Conservation (phyloP, 306 rosid species). For the Amphicarpaea edgeworthii region DNA sequence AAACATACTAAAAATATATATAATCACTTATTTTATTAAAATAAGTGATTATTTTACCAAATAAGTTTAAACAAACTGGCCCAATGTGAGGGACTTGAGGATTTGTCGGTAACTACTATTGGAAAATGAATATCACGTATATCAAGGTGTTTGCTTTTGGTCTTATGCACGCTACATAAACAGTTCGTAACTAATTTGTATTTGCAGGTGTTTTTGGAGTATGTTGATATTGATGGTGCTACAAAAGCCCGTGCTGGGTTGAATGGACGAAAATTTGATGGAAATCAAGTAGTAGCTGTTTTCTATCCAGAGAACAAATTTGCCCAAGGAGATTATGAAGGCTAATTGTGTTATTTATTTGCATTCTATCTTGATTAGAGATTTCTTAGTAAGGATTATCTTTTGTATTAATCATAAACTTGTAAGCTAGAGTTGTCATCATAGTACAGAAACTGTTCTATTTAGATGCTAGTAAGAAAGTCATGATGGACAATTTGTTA, state of each 20-base stretch:
- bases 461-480: constrained; percentile 5
- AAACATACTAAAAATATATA: too few species aligned
- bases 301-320: constrained; percentile 84
- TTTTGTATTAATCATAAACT: constrained; percentile 15
- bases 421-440: constrained; percentile 35
- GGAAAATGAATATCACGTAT: neutral
- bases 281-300: constrained; percentile 86
- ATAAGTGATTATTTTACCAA: too few species aligned
- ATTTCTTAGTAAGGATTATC: constrained; percentile 42
- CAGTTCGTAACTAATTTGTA: neutral
- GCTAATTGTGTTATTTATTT: constrained; percentile 45
- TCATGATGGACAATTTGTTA: constrained; percentile 36
- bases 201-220: constrained; percentile 90
- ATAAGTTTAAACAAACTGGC: too few species aligned
- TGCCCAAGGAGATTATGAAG: constrained; percentile 87
- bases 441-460: constrained; percentile 25
- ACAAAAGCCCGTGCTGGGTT: constrained; percentile 85
- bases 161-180: neutral
- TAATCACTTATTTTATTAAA: too few species aligned
- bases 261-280: constrained; percentile 90
- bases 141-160: neutral
- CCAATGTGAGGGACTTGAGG: neutral
- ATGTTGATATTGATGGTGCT: constrained; percentile 81
- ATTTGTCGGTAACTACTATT: constrained; percentile 3
- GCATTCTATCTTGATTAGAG: constrained; percentile 32